A percentile compares a stretch with the other conserved stretches of the same genome.
These are phyloP conservation scores for Didymella sp. DNA, from an alignment of 2,329 filamentous ascomycete species.

Conservation along the genomic window DNA sequence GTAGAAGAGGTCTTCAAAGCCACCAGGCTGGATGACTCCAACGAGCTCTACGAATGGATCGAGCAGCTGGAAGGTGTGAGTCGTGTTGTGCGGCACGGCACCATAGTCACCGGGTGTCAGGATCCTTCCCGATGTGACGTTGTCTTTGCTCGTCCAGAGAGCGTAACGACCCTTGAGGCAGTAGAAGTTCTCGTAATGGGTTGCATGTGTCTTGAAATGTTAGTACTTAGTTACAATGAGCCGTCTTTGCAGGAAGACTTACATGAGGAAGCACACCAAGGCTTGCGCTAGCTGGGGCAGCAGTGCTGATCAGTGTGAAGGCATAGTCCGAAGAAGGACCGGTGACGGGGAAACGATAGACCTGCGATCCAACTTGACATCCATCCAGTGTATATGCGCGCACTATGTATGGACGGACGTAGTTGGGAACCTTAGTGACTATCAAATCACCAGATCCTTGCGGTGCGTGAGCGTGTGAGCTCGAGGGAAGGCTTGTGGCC, in stretches of 20 bases:
- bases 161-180: constrained; percentile 55
- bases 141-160: constrained; percentile 54
- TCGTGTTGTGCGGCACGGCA: constrained; percentile 55
- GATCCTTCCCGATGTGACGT: constrained; percentile 44
- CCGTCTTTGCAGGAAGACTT: not conserved
- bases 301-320: constrained; percentile 56
- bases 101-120: constrained; percentile 57
- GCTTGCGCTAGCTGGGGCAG: constrained; percentile 46
- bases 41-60: constrained; percentile 58
- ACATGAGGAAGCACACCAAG: constrained; percentile 55
- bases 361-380: constrained; percentile 47
- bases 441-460: constrained; percentile 12
- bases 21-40: constrained; percentile 56
- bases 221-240: not conserved
- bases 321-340: constrained; percentile 55
- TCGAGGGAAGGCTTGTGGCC: constrained; percentile 14
- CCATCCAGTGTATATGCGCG: constrained; percentile 45
- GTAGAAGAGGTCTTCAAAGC: constrained; percentile 59
- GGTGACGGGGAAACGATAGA: constrained; percentile 55
- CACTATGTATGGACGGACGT: constrained; percentile 48
- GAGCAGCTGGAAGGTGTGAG: constrained; percentile 58
- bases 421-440: constrained; percentile 39
- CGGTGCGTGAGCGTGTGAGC: not conserved
- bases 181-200: constrained; percentile 59
- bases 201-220: constrained; percentile 40